phyloP scores from a whole-genome alignment of 352 stramenopile species.

The Hyaloperonospora arabidopsidis region DNA sequence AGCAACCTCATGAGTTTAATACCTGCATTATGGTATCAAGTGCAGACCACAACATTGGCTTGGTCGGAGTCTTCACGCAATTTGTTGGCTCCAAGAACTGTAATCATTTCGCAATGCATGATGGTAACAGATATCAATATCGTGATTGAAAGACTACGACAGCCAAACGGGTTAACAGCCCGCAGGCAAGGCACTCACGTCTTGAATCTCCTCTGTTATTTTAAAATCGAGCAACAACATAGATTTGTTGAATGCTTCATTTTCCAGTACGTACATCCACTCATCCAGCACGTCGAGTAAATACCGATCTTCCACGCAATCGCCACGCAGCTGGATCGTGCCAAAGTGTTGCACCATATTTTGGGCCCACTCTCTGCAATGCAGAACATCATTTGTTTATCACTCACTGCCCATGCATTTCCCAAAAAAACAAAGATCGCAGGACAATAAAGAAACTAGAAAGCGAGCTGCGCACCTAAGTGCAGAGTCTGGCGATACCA shows the following conservation, averaged over 20 bases:
- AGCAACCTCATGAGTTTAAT: background rate
- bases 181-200: conserved; percentile 30
- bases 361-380: conserved; percentile 56
- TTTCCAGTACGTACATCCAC: conserved; percentile 85
- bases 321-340: conserved; percentile 47
- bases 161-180: background rate
- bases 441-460: background rate
- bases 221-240: conserved; percentile 61
- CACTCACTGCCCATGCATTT: conserved; percentile 1
- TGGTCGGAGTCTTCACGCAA: conserved; percentile 76
- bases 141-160: background rate
- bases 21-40: conserved; percentile 83
- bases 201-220: conserved; percentile 56
- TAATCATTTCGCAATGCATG: conserved; percentile 1
- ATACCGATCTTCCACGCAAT: conserved; percentile 35
- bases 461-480: conserved; percentile 42
- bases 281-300: conserved; percentile 76
- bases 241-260: conserved; percentile 58
- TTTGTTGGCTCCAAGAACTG: conserved; percentile 70
- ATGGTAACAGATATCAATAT: background rate
- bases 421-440: background rate
- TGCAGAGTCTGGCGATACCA: conserved; percentile 71
- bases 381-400: background rate
- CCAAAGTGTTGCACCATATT: conserved; percentile 47
- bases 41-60: conserved; percentile 68